These are phyloP conservation scores for Euphorbia corollata DNA, from an alignment of 441 rosid species.

Conservation along the genomic window DNA sequence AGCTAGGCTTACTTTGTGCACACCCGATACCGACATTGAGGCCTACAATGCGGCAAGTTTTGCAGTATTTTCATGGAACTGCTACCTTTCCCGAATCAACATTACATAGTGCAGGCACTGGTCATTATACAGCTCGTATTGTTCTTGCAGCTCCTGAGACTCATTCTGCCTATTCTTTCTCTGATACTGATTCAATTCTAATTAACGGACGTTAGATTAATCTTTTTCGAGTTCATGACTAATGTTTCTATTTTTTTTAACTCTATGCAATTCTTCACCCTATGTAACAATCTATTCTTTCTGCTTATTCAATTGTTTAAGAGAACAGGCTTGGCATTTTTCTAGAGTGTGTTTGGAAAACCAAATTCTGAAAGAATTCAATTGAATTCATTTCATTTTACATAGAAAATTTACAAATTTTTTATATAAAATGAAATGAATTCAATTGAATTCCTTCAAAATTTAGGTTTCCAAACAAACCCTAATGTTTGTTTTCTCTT, in stretches of 20 bases:
- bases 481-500: background rate
- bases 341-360: no score
- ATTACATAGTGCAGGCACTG: constrained; percentile 22
- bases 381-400: no score
- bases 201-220: constrained; percentile 18
- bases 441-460: no score
- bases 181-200: constrained; percentile 19
- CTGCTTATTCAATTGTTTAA: background rate
- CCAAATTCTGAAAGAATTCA: no score
- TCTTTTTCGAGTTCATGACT: background rate
- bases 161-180: constrained; percentile 1
- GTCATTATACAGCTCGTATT: constrained; percentile 12
- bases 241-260: background rate
- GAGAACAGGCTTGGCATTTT: no score
- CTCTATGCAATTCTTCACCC: background rate
- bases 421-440: no score
- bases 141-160: background rate
- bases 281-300: background rate
- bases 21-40: constrained; percentile 30
- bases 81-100: constrained; percentile 29
- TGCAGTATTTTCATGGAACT: constrained; percentile 39
- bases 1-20: constrained; percentile 47
- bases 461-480: no score
- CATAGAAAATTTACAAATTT: no score
- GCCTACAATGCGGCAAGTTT: constrained; percentile 45